Conservation (phyloP, 2,329 filamentous ascomycete genomes). For the Fusarium tricinctum region DNA sequence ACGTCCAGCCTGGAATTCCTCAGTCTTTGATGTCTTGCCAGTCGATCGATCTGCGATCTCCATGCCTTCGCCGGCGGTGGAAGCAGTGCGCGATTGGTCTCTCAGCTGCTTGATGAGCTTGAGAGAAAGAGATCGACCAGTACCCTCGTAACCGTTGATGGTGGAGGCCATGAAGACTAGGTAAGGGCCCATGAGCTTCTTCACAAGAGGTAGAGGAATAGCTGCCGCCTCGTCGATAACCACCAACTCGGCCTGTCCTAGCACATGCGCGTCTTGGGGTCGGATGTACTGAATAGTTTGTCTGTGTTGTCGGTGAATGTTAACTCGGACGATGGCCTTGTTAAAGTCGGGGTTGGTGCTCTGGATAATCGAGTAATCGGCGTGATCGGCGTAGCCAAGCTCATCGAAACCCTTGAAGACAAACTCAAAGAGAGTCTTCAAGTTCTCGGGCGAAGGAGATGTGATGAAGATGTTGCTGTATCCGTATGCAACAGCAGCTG, state of each 20-base stretch:
- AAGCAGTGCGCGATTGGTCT: constrained; percentile 83
- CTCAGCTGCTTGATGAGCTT: constrained; percentile 98
- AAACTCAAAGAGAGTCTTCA: constrained; percentile 99
- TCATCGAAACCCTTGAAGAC: constrained; percentile 98
- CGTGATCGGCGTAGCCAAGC: constrained; percentile 91
- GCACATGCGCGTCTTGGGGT: constrained; percentile 93
- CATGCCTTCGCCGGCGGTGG: constrained; percentile 68
- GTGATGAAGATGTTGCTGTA: constrained; percentile 99
- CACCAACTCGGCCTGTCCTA: constrained; percentile 93
- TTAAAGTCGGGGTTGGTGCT: constrained; percentile 99
- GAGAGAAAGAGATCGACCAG: constrained; percentile 91
- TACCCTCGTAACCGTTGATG: constrained; percentile 98
- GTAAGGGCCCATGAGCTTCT: constrained; percentile 96
- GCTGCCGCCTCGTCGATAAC: constrained; percentile 98
- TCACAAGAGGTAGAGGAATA: constrained; percentile 91
- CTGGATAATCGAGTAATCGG: constrained; percentile 98
- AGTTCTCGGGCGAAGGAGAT: constrained; percentile 95
- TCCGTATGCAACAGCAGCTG: constrained; percentile 92
- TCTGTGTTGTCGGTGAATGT: constrained; percentile 92
- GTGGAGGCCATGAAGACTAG: constrained; percentile 99
- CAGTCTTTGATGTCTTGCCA: constrained; percentile 77
- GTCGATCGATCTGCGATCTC: constrained; percentile 83
- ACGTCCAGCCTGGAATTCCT: constrained; percentile 75
- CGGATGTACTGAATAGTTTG: constrained; percentile 99
- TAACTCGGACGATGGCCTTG: constrained; percentile 97